Evolutionary conservation across 257 asterid species (phyloP), one percentile per base, ranked within the genome.

Genomic region (Nicotiana otophora): DNA sequence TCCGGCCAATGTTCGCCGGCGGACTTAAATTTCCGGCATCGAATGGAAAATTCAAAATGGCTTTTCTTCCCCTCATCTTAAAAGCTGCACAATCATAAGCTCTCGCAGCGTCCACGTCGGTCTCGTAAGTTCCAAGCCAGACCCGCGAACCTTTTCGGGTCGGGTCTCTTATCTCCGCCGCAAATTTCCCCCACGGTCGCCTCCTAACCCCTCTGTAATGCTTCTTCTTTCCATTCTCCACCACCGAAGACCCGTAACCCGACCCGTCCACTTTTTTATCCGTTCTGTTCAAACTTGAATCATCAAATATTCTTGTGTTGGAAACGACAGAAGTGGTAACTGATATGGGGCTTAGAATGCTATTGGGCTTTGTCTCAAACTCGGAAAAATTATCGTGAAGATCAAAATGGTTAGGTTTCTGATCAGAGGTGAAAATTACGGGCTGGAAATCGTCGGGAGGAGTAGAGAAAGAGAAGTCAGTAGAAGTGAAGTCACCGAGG

Each of bases 121-220:
- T 84, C 20, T 92, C 92, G 28, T 89, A 94, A 8, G 98, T 94
- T 61, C 98, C 98, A 7, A 94, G 77, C 97, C 98, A 94, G 60
- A 93, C 88, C 86, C 98, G 92, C 36, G 91, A 70, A 4, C 98
- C 95, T 46, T 91, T 93, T 69, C 94, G 88, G 86, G 82, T 31
- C 74, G 97, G 97, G 83, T 94, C 95, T 7, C 97, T 91, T 39
- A 94, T 94, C 91, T 94, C 98, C 31, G 97, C 97, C 0, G 98
- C 98, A n/a, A 81, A 94, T 69, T 92, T 93, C 17, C 97, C 98
- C 98, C 98, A 92, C 28, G 98, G 97, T 83, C 97, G 84, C 88
- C 89, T 87, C 86, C 97, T 83, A 3, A 94, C 98, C 5, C 98
- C 98, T 84, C 97, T 84, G 85, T 85, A 92, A 2, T 58, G 86